phyloP scores from a whole-genome alignment of 202 grass and related monocot genomes.

The Bolboschoenoplectus hybrid region DNA sequence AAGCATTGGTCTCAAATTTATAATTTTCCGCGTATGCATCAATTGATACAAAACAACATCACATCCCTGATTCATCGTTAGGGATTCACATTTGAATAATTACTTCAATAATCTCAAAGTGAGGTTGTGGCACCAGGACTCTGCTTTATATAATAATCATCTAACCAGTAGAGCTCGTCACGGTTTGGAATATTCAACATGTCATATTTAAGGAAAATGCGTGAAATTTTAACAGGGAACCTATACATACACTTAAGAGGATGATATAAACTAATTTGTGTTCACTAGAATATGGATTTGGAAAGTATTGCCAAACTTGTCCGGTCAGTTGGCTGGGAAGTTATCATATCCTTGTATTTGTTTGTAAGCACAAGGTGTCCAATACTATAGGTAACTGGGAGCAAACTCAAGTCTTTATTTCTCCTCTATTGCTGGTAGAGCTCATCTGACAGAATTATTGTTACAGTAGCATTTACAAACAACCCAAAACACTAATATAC shows the following conservation, averaged over 20 bases:
- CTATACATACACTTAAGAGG: not conserved
- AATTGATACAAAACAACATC: not conserved
- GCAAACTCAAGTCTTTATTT: not conserved
- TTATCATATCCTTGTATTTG: conserved; percentile 1
- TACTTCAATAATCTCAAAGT: not conserved
- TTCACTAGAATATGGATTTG: not conserved
- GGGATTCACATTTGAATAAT: conserved; percentile 11
- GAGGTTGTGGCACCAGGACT: not conserved
- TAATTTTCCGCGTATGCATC: not conserved
- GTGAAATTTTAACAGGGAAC: not conserved
- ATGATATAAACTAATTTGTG: conserved; percentile 5
- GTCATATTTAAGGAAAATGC: not conserved
- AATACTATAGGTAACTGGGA: conserved; percentile 1
- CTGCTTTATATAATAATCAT: not conserved
- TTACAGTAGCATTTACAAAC: conserved; percentile 3
- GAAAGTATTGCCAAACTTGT: not conserved
- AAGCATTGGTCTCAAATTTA: not conserved
- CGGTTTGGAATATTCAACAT: not conserved
- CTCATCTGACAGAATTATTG: not conserved
- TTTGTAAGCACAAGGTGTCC: not conserved
- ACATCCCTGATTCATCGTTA: not conserved
- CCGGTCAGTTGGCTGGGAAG: not conserved
- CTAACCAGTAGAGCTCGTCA: not conserved
- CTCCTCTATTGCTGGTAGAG: not conserved
- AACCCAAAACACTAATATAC: conserved; percentile 13